phyloP scores from a whole-genome alignment of 176 grass and related monocot species.

The Alloteropsis semialata region DNA sequence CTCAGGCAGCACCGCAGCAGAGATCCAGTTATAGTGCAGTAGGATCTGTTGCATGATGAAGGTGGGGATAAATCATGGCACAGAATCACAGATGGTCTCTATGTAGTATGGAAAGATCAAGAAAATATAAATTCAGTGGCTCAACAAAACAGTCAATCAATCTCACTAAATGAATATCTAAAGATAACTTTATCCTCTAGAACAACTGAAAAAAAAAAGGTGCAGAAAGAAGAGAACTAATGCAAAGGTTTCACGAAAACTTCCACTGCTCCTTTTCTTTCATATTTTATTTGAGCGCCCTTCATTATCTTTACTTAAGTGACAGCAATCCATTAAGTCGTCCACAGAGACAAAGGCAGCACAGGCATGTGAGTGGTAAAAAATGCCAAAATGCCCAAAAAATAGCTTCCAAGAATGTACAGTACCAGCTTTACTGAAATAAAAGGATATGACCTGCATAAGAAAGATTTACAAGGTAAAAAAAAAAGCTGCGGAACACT shows the following conservation, averaged over 20 bases:
- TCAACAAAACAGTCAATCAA: not conserved
- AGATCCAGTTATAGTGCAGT: no score
- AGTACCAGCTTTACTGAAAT: not conserved
- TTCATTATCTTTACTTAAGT: not conserved
- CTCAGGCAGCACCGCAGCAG: no score
- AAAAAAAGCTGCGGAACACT: not conserved
- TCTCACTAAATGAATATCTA: not conserved
- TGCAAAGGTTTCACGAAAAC: not conserved
- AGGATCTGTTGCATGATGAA: not conserved
- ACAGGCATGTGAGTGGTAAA: not conserved
- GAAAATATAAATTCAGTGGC: not conserved
- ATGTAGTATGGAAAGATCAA: not conserved
- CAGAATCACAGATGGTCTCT: not conserved
- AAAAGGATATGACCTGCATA: constrained; percentile 98
- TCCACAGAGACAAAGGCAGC: not conserved
- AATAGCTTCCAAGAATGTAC: not conserved
- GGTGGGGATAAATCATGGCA: not conserved
- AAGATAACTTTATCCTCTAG: not conserved
- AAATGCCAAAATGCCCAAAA: not conserved
- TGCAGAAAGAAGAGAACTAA: not conserved
- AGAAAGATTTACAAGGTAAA: not conserved
- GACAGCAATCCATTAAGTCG: not conserved
- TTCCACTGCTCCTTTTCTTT: not conserved
- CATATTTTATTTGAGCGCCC: not conserved
- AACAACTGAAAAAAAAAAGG: not conserved